Evolutionary conservation across 306 rosid species (phyloP).

Genomic region (Fagus crenata): DNA sequence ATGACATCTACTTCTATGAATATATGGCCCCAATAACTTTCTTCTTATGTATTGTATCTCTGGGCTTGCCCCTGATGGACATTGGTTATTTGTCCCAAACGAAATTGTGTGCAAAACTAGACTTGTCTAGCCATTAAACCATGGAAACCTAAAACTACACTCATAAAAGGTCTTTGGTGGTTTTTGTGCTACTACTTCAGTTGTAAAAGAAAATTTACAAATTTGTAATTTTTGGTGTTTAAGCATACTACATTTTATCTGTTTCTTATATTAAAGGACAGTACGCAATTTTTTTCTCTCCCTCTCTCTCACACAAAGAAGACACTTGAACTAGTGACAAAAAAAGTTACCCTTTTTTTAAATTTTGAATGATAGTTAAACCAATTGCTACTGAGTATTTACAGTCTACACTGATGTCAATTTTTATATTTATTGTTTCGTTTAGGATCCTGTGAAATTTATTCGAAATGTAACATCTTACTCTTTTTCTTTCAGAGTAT

Average conservation of each 20-base stretch:
- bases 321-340: neutral
- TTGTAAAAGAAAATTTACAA: neutral
- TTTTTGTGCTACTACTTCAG: neutral
- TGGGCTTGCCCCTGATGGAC: neutral
- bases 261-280: neutral
- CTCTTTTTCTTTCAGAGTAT: constrained; percentile 64
- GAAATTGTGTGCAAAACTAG: neutral
- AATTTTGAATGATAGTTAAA: neutral
- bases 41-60: neutral
- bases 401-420: constrained; percentile 4
- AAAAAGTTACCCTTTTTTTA: neutral
- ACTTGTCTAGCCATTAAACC: neutral
- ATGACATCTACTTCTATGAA: constrained; percentile 12
- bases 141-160: neutral
- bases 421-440: neutral
- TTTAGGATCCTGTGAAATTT: constrained; percentile 7
- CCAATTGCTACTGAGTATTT: neutral
- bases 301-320: neutral
- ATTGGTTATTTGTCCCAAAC: neutral
- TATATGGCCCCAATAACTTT: neutral
- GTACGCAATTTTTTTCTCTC: neutral
- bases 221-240: neutral
- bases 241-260: neutral
- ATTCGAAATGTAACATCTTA: constrained; percentile 26
- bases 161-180: neutral